Evolutionary conservation across 2,329 filamentous ascomycete genomes (phyloP).

Genomic region (Venturiaceae sp.): DNA sequence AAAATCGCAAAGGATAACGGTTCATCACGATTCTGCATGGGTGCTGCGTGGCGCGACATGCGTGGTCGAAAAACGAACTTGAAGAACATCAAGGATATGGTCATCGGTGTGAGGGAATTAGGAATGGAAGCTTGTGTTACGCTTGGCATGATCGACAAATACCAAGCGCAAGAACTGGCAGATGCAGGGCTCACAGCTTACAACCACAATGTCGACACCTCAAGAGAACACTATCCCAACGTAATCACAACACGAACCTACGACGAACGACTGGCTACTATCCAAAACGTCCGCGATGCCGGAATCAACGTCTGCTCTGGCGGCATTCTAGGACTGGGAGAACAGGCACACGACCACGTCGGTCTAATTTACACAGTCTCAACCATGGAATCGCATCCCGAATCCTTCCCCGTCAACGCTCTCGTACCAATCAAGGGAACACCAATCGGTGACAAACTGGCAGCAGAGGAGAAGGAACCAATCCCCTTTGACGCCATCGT

Average conservation of each 20-base stretch:
- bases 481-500: conserved; percentile 71
- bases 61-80: conserved; percentile 75
- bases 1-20: conserved; percentile 71
- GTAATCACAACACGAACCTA: conserved; percentile 81
- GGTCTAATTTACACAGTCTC: conserved; percentile 76
- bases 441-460: conserved; percentile 58
- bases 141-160: conserved; percentile 78
- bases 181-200: conserved; percentile 80
- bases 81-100: conserved; percentile 79
- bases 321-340: conserved; percentile 77
- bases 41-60: conserved; percentile 91
- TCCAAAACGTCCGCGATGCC: conserved; percentile 71
- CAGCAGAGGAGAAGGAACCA: conserved; percentile 36
- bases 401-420: conserved; percentile 86
- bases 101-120: conserved; percentile 67
- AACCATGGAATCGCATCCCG: conserved; percentile 71
- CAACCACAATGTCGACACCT: conserved; percentile 91
- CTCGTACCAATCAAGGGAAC: conserved; percentile 87
- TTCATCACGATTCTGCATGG: conserved; percentile 91
- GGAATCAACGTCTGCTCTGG: conserved; percentile 87
- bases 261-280: conserved; percentile 74
- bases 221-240: conserved; percentile 76
- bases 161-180: conserved; percentile 74
- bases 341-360: conserved; percentile 68
- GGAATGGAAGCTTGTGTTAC: conserved; percentile 93